Conservation (phyloP, 139 green algal species). For the Coelastrella sp. region DNA sequence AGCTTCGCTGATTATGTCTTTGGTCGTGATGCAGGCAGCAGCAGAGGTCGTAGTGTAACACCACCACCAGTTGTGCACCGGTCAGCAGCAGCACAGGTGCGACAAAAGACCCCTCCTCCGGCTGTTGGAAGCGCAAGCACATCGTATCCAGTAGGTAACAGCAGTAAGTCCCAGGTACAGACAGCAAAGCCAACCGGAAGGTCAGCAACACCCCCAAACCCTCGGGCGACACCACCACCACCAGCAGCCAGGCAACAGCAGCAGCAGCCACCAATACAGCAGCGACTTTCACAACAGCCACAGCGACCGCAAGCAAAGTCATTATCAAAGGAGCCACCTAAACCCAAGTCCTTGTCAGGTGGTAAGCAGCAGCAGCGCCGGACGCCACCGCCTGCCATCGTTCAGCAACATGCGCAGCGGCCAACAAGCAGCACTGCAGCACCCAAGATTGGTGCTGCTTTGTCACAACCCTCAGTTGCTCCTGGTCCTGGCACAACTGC, state of each 20-base stretch:
- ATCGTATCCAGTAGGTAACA: neutral
- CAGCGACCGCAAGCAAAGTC: neutral
- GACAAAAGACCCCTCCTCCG: slow-evolving; percentile 8
- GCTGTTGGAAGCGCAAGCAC: neutral
- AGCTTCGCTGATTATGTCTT: too few species aligned
- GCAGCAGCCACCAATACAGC: neutral
- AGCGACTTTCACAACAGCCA: neutral
- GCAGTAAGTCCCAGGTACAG: slow-evolving; percentile 9
- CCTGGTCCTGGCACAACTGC: neutral
- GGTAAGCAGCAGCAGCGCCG: slow-evolving; percentile 13
- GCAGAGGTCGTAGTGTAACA: slow-evolving; percentile 22
- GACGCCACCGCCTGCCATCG: slow-evolving; percentile 15
- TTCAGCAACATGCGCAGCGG: neutral
- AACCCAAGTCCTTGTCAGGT: slow-evolving; percentile 11
- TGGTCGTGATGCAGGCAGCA: neutral
- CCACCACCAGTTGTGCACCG: neutral
- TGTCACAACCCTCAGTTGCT: neutral
- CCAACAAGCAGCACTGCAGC: neutral
- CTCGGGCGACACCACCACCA: neutral
- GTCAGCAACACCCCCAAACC: slow-evolving; percentile 6
- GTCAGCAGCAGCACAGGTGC: neutral
- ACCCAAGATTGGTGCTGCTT: neutral
- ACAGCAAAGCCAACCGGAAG: slow-evolving; percentile 3
- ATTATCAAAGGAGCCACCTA: slow-evolving; percentile 26
- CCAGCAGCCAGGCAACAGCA: slow-evolving; percentile 24